These are phyloP conservation scores for Apodospora peruviana DNA, from an alignment of 495 filamentous ascomycete species.

Conservation along the genomic window DNA sequence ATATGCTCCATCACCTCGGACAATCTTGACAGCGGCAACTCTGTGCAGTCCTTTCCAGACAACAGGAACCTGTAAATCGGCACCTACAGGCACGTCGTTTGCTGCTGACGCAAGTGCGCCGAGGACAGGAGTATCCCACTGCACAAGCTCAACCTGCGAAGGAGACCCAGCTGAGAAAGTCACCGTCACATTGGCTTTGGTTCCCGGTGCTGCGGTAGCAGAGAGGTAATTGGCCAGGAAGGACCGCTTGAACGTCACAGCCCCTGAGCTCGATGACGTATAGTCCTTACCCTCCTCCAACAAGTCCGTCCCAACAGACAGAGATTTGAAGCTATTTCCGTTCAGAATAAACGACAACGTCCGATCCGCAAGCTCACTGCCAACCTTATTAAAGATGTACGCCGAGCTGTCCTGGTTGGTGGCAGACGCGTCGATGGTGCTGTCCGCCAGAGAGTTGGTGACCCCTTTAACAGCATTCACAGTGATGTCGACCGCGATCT, in stretches of 20 bases:
- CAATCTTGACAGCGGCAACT: constrained; percentile 50
- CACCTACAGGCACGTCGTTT: constrained; percentile 34
- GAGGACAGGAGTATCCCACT: constrained; percentile 45
- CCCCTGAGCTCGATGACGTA: constrained; percentile 32
- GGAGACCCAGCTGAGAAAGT: constrained; percentile 45
- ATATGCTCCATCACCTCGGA: constrained; percentile 41
- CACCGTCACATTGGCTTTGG: constrained; percentile 46
- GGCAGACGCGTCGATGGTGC: constrained; percentile 42
- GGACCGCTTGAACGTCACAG: constrained; percentile 41
- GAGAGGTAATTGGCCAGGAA: constrained; percentile 44
- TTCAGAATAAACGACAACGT: constrained; percentile 47
- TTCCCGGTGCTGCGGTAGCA: constrained; percentile 32
- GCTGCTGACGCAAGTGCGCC: constrained; percentile 31
- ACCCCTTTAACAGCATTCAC: constrained; percentile 37
- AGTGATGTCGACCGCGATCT: constrained; percentile 40
- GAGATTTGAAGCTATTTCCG: constrained; percentile 46
- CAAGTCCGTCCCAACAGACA: constrained; percentile 32
- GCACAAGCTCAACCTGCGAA: constrained; percentile 40
- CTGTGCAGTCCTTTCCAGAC: constrained; percentile 44
- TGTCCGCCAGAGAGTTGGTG: constrained; percentile 48
- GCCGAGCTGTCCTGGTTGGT: constrained; percentile 44
- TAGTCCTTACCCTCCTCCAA: constrained; percentile 40
- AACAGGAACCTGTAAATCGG: constrained; percentile 46
- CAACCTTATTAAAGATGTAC: constrained; percentile 50
- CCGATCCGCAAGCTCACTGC: constrained; percentile 36